These are phyloP conservation scores for Emericellopsis cladophorae DNA, from an alignment of 2,329 filamentous ascomycete species.

Conservation along the genomic window DNA sequence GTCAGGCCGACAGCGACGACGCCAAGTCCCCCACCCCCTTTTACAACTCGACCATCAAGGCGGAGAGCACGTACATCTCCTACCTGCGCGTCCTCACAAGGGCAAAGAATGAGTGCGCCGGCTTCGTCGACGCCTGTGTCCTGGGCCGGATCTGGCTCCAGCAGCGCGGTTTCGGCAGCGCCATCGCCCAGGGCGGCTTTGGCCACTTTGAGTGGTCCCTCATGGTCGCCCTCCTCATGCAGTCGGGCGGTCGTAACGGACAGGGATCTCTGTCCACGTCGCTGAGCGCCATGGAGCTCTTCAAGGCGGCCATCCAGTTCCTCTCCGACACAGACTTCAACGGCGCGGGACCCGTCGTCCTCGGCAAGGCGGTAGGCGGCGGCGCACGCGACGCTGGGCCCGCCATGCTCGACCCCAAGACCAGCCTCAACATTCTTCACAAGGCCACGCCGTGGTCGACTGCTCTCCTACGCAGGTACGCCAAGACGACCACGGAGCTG, in stretches of 20 bases:
- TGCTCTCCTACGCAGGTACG: slow-evolving; percentile 57
- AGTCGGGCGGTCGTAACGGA: slow-evolving; percentile 62
- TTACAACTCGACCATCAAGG: slow-evolving; percentile 78
- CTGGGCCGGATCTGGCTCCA: slow-evolving; percentile 81
- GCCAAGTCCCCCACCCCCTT: slow-evolving; percentile 54
- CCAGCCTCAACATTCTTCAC: slow-evolving; percentile 71
- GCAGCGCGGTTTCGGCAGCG: slow-evolving; percentile 68
- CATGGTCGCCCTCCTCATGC: slow-evolving; percentile 68
- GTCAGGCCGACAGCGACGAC: slow-evolving; percentile 34
- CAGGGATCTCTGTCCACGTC: slow-evolving; percentile 62
- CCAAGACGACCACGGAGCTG: slow-evolving; percentile 59
- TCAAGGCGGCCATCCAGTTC: slow-evolving; percentile 89
- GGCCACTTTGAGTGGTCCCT: slow-evolving; percentile 84
- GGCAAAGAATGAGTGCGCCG: slow-evolving; percentile 54
- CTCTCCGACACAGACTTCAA: slow-evolving; percentile 61
- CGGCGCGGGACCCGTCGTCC: slow-evolving; percentile 48
- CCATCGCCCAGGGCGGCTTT: slow-evolving; percentile 68
- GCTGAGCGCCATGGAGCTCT: slow-evolving; percentile 83
- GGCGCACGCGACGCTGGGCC: slow-evolving; percentile 37
- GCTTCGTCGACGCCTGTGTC: slow-evolving; percentile 73
- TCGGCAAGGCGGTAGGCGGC: slow-evolving; percentile 21
- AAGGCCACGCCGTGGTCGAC: slow-evolving; percentile 89
- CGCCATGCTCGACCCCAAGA: slow-evolving; percentile 63
- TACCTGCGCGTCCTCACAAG: slow-evolving; percentile 67
- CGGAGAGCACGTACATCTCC: slow-evolving; percentile 58